phyloP scores from a whole-genome alignment of 1,284 basidiomycete genomes.

The Pseudozyma flocculosa region DNA sequence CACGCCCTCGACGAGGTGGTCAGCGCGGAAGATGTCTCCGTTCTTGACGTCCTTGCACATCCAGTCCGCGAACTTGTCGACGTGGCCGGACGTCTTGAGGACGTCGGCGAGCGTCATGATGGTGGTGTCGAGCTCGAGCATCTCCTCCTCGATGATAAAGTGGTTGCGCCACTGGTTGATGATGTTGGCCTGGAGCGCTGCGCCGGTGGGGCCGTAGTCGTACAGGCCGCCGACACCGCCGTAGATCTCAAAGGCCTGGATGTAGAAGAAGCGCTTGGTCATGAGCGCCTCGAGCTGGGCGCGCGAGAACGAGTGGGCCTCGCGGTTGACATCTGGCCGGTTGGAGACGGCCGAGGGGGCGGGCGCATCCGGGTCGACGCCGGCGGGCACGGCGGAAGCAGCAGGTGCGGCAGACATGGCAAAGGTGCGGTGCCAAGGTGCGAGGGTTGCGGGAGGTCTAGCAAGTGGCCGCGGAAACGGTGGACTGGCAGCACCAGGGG shows the following conservation, averaged over 20 bases:
- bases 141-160: conserved; percentile 97
- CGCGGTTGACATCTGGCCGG: conserved; percentile 46
- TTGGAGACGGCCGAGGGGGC: conserved; percentile 32
- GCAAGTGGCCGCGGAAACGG: no score
- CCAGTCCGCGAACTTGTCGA: conserved; percentile 98
- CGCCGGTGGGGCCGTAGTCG: conserved; percentile 76
- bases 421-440: conserved; percentile 10
- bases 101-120: conserved; percentile 94
- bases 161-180: conserved; percentile 95
- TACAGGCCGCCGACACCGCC: conserved; percentile 90
- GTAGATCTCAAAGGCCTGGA: conserved; percentile 97
- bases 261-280: conserved; percentile 93
- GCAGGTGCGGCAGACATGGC: conserved; percentile 13
- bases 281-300: conserved; percentile 80
- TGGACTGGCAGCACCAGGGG: background rate
- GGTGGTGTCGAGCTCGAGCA: conserved; percentile 98
- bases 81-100: conserved; percentile 96
- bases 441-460: background rate
- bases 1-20: conserved; percentile 93
- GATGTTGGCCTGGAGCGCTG: conserved; percentile 93
- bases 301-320: conserved; percentile 85
- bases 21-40: conserved; percentile 93
- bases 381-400: conserved; percentile 20
- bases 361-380: conserved; percentile 23
- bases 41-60: conserved; percentile 96